Conservation (phyloP, 495 filamentous ascomycete genomes). For the Penicillium ochrochloron region DNA sequence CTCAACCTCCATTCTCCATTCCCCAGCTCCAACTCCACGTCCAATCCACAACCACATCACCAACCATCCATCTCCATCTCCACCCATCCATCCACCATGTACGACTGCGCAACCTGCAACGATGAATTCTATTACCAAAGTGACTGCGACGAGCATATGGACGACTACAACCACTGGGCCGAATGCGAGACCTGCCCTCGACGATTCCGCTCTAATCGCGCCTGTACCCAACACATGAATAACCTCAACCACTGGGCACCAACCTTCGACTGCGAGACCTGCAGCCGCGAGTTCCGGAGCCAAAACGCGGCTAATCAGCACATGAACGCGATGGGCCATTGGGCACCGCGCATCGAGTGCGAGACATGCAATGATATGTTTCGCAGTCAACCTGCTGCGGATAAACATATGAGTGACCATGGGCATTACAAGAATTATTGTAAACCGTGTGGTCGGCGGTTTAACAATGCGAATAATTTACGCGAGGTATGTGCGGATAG, state of each 20-base stretch:
- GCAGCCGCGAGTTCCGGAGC: constrained; percentile 32
- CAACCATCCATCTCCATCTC: not conserved
- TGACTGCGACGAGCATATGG: constrained; percentile 35
- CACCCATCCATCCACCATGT: not conserved
- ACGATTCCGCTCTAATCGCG: constrained; percentile 28
- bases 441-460: constrained; percentile 36
- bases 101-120: not conserved
- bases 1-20: not conserved
- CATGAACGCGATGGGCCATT: constrained; percentile 39
- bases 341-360: not conserved
- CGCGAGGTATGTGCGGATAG: constrained; percentile 34
- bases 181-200: constrained; percentile 39
- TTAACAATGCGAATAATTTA: constrained; percentile 45
- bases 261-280: constrained; percentile 13
- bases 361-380: not conserved
- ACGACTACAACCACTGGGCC: constrained; percentile 34
- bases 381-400: not conserved
- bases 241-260: not conserved
- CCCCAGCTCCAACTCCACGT: no score
- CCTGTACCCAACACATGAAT: constrained; percentile 18
- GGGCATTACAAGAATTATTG: constrained; percentile 42
- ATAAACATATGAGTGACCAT: not conserved
- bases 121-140: not conserved
- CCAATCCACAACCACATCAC: not conserved
- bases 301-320: constrained; percentile 37